Base-by-base conservation (phyloP, 179 eudicot genomes). In the Drosera spatulata region DNA sequence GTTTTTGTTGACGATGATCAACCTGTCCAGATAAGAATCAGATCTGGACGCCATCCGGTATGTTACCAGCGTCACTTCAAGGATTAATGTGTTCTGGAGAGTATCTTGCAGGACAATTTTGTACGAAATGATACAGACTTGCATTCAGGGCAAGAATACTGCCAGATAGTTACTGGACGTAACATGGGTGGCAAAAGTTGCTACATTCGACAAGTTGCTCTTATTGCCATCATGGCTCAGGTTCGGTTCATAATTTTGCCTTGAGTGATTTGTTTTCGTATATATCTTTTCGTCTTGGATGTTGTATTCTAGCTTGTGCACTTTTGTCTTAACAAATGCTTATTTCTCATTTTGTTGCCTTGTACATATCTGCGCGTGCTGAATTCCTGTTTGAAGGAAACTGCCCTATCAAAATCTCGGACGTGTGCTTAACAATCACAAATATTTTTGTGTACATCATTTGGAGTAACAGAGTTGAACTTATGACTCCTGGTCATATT, bases 171-270 rank as follows among this genome's bases (percentile, higher is more conserved):
- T 69, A 88, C 98, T 0, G 98, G 98, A 60, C 98, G 96, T 50
- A 91, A 91, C 71, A 91, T 91, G 98, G 98, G 98, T 67, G 98
- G 98, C 69, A 91, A 91, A 78, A 91, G 98, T 69, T 91, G 98
- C 79, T 91, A 91, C 69, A 91, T 88, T 69, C 89, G 95, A 66
- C 98, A 91, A 82, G 98, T 88, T 78, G 98, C 95, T 71, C 91
- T 88, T 58, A 82, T 84, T 71, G 56, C 82, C 43, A 78, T 89
- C 68, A 84, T 91, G 95, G 98, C 96, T 65, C 98, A 91, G 96
- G 98, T 88, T 62, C 50, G 2, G 53, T 7, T 11, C 43, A 38
- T 60, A 56, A 22, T 22, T 41, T 43, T 47, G 10, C 53, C 56
- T 58, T 10, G 2, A 59, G 33, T 22, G 33, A 22, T 22, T 22